These are phyloP conservation scores for Eucalyptus grandis DNA, from an alignment of 345 rosid genomes.

Conservation along the genomic window DNA sequence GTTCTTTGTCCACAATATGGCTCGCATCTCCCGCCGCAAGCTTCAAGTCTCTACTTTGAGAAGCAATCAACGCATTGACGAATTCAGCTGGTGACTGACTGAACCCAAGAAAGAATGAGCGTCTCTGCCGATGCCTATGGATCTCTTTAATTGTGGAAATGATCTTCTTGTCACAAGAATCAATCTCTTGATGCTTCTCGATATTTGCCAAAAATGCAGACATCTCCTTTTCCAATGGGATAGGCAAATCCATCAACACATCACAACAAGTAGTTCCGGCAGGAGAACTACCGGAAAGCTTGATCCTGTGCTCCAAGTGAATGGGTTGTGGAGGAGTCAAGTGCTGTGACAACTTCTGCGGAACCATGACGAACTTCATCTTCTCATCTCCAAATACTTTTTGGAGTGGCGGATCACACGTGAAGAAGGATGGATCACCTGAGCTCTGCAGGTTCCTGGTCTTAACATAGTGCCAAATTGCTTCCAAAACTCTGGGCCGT, in stretches of 20 bases:
- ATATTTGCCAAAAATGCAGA: background rate
- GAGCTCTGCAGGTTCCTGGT: slow-evolving; percentile 3
- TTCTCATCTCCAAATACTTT: slow-evolving; percentile 4
- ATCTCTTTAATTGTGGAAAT: slow-evolving; percentile 1
- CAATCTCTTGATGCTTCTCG: slow-evolving; percentile 1
- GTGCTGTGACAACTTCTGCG: background rate
- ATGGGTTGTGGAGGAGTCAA: slow-evolving; percentile 3
- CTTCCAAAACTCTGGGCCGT: slow-evolving; percentile 2
- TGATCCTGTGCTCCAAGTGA: slow-evolving; percentile 5
- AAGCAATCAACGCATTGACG: slow-evolving; percentile 1
- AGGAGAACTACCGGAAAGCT: slow-evolving; percentile 9
- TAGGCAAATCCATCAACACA: slow-evolving; percentile 4
- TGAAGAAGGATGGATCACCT: slow-evolving; percentile 1
- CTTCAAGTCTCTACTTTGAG: slow-evolving; percentile 8
- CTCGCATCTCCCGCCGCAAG: slow-evolving; percentile 5
- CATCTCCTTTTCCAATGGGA: slow-evolving; percentile 2
- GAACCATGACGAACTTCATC: background rate
- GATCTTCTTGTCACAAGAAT: background rate
- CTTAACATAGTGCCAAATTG: slow-evolving; percentile 9
- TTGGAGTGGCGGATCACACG: slow-evolving; percentile 6
- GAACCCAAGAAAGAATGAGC: slow-evolving; percentile 7
- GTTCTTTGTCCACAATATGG: background rate
- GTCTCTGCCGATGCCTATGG: background rate
- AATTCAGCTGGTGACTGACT: slow-evolving; percentile 12
- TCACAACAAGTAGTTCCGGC: slow-evolving; percentile 7